Percentiles rank a stretch among this genome's conserved stretches.
phyloP scores from a whole-genome alignment of 352 stramenopile genomes.

The Globisporangium recalcitrans region DNA sequence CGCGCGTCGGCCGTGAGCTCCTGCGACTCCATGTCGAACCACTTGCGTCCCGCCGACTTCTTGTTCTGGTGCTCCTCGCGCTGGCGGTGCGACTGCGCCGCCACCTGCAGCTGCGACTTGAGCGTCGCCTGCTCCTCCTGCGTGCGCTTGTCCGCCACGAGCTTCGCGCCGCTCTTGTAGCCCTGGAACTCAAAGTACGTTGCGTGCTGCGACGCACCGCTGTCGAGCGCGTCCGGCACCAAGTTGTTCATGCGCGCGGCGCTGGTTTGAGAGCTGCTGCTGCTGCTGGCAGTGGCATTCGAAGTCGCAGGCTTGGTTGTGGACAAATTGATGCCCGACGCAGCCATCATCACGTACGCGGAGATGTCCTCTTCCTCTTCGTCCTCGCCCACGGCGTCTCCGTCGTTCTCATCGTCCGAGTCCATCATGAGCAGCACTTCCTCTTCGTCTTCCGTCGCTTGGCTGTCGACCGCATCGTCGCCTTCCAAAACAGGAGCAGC shows the following conservation, averaged over 20 bases:
- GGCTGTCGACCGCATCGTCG: conserved; percentile 5
- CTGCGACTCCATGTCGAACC: conserved; percentile 90
- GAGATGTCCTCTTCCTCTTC: conserved; percentile 38
- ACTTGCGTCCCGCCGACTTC: conserved; percentile 70
- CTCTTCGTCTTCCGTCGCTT: conserved; percentile 22
- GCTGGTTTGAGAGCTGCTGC: conserved; percentile 6
- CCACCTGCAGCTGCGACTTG: conserved; percentile 26
- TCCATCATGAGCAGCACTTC: conserved; percentile 47
- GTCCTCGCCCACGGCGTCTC: conserved; percentile 24
- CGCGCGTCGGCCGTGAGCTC: conserved; percentile 86
- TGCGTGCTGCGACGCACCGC: conserved; percentile 44
- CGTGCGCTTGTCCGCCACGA: conserved; percentile 36
- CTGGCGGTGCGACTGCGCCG: conserved; percentile 45
- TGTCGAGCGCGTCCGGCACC: conserved; percentile 62
- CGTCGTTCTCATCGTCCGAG: conserved; percentile 33
- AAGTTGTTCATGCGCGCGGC: conserved; percentile 17
- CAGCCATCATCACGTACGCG: conserved; percentile 51
- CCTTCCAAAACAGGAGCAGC: conserved; percentile 3
- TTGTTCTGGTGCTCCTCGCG: conserved; percentile 43
- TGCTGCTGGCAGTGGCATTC: neutral
- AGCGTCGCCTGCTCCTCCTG: conserved; percentile 51
- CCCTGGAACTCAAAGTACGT: conserved; percentile 47
- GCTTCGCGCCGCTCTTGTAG: conserved; percentile 28
- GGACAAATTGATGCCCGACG: conserved; percentile 40
- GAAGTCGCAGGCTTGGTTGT: neutral